Conservation (phyloP, 2,329 filamentous ascomycete genomes). For the Fusarium papillatum region DNA sequence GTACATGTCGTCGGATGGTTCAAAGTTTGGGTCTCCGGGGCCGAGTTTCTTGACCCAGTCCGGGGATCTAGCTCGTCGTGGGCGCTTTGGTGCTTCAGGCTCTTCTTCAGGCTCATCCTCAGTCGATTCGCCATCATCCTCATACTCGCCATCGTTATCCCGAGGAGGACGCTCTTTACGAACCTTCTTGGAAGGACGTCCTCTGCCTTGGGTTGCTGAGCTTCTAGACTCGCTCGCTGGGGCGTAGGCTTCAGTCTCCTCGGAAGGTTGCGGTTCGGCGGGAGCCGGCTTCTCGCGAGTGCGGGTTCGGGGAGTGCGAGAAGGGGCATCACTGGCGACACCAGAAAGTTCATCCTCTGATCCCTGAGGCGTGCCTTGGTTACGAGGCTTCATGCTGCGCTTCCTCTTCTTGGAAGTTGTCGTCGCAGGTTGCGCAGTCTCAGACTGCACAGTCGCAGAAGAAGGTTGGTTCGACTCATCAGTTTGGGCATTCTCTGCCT, state of each 20-base stretch:
- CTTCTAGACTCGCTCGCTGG: slow-evolving; percentile 16
- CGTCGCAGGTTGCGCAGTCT: neutral
- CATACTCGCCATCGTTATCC: slow-evolving; percentile 19
- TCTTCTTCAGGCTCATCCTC: slow-evolving; percentile 9
- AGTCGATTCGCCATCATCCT: slow-evolving; percentile 7
- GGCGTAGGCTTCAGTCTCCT: neutral
- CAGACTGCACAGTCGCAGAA: neutral
- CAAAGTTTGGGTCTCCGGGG: slow-evolving; percentile 37
- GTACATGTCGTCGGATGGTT: slow-evolving; percentile 46
- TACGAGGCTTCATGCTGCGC: neutral
- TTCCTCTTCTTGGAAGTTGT: neutral
- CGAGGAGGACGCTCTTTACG: neutral
- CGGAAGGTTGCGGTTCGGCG: neutral
- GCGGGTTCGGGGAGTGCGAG: neutral
- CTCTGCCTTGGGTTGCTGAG: neutral
- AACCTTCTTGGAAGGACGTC: slow-evolving; percentile 1
- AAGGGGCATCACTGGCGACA: slow-evolving; percentile 7
- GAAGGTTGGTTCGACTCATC: neutral
- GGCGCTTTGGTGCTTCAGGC: neutral
- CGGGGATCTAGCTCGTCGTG: slow-evolving; percentile 38
- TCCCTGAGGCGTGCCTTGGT: neutral
- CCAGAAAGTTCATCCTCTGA: slow-evolving; percentile 11
- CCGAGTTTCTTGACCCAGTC: slow-evolving; percentile 45
- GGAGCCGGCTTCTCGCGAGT: neutral
- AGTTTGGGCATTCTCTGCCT: neutral